Conservation (phyloP, 495 filamentous ascomycete genomes). For the Gamarada debralockiae region DNA sequence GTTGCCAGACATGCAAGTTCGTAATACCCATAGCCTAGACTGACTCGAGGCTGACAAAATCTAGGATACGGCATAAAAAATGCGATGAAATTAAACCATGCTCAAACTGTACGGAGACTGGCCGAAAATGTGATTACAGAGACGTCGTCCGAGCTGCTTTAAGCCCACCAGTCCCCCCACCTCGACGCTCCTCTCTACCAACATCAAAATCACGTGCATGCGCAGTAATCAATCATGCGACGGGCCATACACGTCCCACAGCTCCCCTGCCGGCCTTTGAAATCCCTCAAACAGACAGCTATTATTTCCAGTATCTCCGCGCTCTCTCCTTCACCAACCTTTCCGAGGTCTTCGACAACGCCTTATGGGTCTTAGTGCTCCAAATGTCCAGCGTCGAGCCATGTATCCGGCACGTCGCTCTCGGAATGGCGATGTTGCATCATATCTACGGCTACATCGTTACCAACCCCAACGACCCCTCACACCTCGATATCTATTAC, state of each 20-base stretch:
- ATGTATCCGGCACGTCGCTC: too few species aligned
- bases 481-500: not conserved
- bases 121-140: not conserved
- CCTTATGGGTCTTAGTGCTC: too few species aligned
- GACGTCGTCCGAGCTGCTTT: not conserved
- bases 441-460: not conserved
- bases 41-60: not conserved
- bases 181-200: conserved; percentile 8
- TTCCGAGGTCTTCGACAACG: too few species aligned
- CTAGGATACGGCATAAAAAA: not conserved
- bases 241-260: not conserved
- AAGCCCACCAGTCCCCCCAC: conserved; percentile 9
- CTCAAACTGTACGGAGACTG: not conserved
- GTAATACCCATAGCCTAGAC: not conserved
- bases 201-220: not conserved
- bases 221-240: not conserved
- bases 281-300: conserved; percentile 3
- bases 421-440: too few species aligned
- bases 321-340: not conserved
- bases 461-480: not conserved
- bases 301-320: conserved; percentile 10
- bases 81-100: not conserved
- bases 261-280: conserved; percentile 3
- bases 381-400: too few species aligned
- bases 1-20: not conserved